A percentile compares a stretch with the other conserved stretches of the same genome.
phyloP scores from a whole-genome alignment of 108 stramenopile genomes.

The Nannochloropsis oceanica region DNA sequence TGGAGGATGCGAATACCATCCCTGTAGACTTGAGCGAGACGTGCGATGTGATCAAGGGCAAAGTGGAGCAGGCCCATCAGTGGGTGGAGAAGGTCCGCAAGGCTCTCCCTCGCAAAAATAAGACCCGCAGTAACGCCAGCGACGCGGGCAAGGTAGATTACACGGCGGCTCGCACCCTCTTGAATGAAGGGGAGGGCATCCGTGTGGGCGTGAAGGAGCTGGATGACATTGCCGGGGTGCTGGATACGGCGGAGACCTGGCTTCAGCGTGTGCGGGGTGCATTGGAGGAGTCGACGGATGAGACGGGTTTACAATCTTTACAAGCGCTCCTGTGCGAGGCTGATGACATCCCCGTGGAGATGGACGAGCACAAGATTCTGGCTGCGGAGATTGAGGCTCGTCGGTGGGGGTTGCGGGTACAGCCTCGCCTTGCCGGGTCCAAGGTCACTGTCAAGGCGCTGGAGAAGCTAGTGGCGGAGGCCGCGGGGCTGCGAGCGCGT shows the following conservation, averaged over 20 bases:
- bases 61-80: conserved; percentile 16
- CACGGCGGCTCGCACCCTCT: conserved; percentile 4
- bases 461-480: conserved; percentile 10
- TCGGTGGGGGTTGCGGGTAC: conserved; percentile 15
- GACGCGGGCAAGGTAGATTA: conserved; percentile 22
- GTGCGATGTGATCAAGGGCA: conserved; percentile 1
- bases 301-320: conserved; percentile 3
- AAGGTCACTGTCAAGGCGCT: neutral
- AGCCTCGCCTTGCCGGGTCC: neutral
- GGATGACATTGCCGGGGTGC: conserved; percentile 9
- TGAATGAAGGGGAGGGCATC: neutral
- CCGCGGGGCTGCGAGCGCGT: neutral
- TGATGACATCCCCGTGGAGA: conserved; percentile 15
- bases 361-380: conserved; percentile 28
- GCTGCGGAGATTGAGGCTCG: conserved; percentile 23
- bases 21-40: conserved; percentile 13
- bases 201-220: conserved; percentile 29
- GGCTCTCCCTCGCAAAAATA: conserved; percentile 12
- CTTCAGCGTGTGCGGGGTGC: conserved; percentile 16
- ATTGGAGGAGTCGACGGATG: conserved; percentile 12
- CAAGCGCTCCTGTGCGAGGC: conserved; percentile 14
- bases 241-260: conserved; percentile 28
- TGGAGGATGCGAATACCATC: conserved; percentile 12
- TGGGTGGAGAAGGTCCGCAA: conserved; percentile 31
- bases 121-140: conserved; percentile 10